Conservation (phyloP, 2,329 filamentous ascomycete genomes). For the Lachnellula subtilissima region DNA sequence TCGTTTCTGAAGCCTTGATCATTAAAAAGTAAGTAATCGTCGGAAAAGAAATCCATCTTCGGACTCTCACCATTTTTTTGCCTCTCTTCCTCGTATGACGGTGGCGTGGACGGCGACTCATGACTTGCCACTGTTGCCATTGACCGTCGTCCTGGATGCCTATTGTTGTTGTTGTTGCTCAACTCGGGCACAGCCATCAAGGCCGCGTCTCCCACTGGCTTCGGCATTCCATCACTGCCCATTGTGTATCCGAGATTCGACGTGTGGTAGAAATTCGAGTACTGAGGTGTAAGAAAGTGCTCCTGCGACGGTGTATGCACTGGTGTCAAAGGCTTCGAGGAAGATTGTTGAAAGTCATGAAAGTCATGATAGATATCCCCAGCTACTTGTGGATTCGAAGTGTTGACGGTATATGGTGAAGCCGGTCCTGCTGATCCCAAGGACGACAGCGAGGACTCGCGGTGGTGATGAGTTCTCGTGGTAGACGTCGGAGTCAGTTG, state of each 20-base stretch:
- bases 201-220: constrained; percentile 23
- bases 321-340: constrained; percentile 31
- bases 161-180: not conserved
- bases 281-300: constrained; percentile 31
- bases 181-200: constrained; percentile 30
- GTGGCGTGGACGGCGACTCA: constrained; percentile 57
- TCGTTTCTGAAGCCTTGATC: constrained; percentile 48
- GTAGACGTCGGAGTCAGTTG: constrained; percentile 32
- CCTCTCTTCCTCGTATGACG: constrained; percentile 46
- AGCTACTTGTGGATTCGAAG: constrained; percentile 53
- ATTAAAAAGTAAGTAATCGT: constrained; percentile 61
- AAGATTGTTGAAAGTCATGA: constrained; percentile 30
- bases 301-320: constrained; percentile 31
- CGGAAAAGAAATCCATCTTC: constrained; percentile 43
- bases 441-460: constrained; percentile 58
- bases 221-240: constrained; percentile 23
- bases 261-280: constrained; percentile 36
- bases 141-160: constrained; percentile 34
- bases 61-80: constrained; percentile 50
- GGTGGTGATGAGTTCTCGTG: constrained; percentile 41
- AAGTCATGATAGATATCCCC: constrained; percentile 42
- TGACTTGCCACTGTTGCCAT: constrained; percentile 56
- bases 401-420: constrained; percentile 53
- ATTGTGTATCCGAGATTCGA: constrained; percentile 23
- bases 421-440: constrained; percentile 55